phyloP scores from a whole-genome alignment of 805 yeast genomes.

The Scheffersomyces lignosus region DNA sequence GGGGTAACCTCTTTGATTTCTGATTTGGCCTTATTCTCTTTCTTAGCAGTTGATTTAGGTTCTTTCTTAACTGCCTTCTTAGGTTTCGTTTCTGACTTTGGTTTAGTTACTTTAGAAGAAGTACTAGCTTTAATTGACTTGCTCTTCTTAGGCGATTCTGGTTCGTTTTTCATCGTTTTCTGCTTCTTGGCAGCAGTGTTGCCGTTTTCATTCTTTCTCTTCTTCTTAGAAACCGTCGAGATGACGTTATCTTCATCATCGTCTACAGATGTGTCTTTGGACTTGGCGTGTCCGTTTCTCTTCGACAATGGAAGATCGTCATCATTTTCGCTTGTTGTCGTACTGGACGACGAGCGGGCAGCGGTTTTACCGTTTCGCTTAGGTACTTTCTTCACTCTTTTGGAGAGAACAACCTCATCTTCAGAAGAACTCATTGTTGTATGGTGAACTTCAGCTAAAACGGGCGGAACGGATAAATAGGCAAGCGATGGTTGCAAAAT shows the following conservation, averaged over 20 bases:
- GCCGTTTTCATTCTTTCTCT: slow-evolving; percentile 4
- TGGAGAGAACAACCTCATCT: slow-evolving; percentile 24
- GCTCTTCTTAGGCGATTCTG: slow-evolving; percentile 7
- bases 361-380: neutral
- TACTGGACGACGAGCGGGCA: neutral
- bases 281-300: neutral
- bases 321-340: slow-evolving; percentile 5
- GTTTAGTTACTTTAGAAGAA: slow-evolving; percentile 3
- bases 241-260: slow-evolving; percentile 15
- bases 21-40: slow-evolving; percentile 5
- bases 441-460: too few relatives aligned
- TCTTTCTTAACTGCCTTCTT: slow-evolving; percentile 3
- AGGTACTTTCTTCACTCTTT: slow-evolving; percentile 1
- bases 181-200: slow-evolving; percentile 16
- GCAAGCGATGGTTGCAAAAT: too few relatives aligned
- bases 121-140: slow-evolving; percentile 6
- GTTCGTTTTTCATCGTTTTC: slow-evolving; percentile 10
- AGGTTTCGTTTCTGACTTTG: slow-evolving; percentile 5
- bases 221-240: slow-evolving; percentile 12
- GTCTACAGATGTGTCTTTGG: neutral
- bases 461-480: too few relatives aligned
- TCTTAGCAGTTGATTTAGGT: slow-evolving; percentile 5
- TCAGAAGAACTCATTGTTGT: slow-evolving; percentile 26
- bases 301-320: slow-evolving; percentile 18
- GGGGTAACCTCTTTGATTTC: slow-evolving; percentile 5